phyloP scores from a whole-genome alignment of 1,284 basidiomycete genomes.

The Cutaneotrichosporon curvatum region DNA sequence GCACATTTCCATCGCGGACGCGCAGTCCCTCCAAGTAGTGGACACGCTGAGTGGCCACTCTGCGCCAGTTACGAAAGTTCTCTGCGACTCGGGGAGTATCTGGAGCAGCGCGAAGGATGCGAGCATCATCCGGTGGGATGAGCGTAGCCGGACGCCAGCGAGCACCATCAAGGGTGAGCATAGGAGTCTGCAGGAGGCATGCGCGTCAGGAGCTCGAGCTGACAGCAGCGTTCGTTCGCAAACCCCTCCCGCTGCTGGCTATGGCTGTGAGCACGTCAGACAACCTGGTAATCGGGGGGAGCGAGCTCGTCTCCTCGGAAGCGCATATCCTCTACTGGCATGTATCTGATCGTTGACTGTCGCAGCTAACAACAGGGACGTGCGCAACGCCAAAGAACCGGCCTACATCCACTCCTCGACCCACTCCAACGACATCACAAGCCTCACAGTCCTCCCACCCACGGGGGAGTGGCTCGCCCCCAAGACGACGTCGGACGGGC shows the following conservation, averaged over 20 bases:
- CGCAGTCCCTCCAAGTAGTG: constrained; percentile 37
- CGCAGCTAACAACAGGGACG: constrained; percentile 36
- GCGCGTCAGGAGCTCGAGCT: not conserved
- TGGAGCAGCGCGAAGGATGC: constrained; percentile 43
- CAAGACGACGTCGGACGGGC: constrained; percentile 40
- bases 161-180: constrained; percentile 38
- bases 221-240: constrained; percentile 35
- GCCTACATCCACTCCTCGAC: constrained; percentile 48
- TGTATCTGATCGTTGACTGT: not conserved
- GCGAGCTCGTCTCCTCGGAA: constrained; percentile 47
- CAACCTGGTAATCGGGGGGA: constrained; percentile 48
- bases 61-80: constrained; percentile 28
- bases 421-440: constrained; percentile 51
- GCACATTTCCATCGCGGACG: constrained; percentile 38
- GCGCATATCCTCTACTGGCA: constrained; percentile 49
- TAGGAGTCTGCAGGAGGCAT: not conserved
- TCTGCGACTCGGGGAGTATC: constrained; percentile 26
- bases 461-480: constrained; percentile 18
- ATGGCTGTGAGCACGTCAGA: constrained; percentile 36
- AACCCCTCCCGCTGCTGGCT: constrained; percentile 40
- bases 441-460: constrained; percentile 46
- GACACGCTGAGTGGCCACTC: constrained; percentile 36
- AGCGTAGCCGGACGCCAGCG: constrained; percentile 30
- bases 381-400: constrained; percentile 37
- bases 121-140: constrained; percentile 43